These are phyloP conservation scores for Cerrena zonata DNA, from an alignment of 1,284 basidiomycete species.

Conservation along the genomic window DNA sequence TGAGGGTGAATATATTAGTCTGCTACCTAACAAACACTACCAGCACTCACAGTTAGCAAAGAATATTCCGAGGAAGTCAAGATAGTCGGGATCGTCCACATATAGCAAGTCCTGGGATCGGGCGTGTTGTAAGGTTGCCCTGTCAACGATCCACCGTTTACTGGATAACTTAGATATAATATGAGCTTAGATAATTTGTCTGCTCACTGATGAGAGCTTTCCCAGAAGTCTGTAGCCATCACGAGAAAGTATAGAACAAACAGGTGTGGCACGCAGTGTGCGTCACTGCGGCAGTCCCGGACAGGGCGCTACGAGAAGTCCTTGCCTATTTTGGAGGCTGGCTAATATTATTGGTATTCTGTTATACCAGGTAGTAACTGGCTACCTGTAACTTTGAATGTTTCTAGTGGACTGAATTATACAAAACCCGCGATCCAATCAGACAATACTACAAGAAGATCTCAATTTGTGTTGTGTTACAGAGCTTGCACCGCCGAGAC, in stretches of 20 bases:
- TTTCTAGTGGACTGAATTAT: too few species aligned
- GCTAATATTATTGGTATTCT: too few species aligned
- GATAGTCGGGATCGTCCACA: conserved; percentile 65
- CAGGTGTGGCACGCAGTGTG: too few species aligned
- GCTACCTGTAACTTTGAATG: too few species aligned
- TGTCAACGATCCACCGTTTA: conserved; percentile 84
- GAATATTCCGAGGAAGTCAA: conserved; percentile 79
- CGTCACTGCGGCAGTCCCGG: too few species aligned
- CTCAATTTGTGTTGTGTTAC: too few species aligned
- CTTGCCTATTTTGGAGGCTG: too few species aligned
- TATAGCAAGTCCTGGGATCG: conserved; percentile 72
- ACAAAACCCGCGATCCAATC: too few species aligned
- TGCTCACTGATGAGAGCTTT: conserved; percentile 66
- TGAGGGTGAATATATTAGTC: not conserved
- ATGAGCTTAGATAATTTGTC: conserved; percentile 9
- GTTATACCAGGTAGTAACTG: too few species aligned
- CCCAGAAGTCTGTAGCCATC: conserved; percentile 76
- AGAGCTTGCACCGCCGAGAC: too few species aligned
- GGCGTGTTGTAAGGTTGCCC: conserved; percentile 67
- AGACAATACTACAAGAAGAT: too few species aligned
- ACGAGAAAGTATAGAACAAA: not conserved
- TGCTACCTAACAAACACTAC: not conserved
- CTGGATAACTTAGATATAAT: conserved; percentile 33
- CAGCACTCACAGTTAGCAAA: conserved; percentile 67
- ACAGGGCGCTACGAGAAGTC: too few species aligned